phyloP scores from a whole-genome alignment of 495 filamentous ascomycete genomes.

The Penicillium manginii region DNA sequence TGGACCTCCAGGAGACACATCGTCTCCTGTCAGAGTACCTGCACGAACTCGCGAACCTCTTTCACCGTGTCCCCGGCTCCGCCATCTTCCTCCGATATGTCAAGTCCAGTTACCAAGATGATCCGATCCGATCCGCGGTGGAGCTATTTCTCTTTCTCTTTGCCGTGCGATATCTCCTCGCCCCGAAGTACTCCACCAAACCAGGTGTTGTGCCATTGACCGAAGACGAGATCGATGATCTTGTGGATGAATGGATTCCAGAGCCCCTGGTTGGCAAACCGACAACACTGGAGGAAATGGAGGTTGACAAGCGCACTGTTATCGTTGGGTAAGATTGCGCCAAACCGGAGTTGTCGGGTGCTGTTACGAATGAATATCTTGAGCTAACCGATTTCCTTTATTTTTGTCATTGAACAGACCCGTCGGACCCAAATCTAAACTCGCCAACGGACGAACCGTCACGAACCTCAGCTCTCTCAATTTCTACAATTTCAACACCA shows the following conservation, averaged over 20 bases:
- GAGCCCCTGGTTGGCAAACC: slow-evolving; percentile 82
- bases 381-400: slow-evolving; percentile 22
- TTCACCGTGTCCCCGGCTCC: slow-evolving; percentile 90
- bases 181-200: slow-evolving; percentile 89
- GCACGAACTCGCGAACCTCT: slow-evolving; percentile 66
- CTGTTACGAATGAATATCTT: not conserved
- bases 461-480: slow-evolving; percentile 93
- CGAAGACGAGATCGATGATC: slow-evolving; percentile 96
- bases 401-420: slow-evolving; percentile 55
- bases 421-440: slow-evolving; percentile 85
- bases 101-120: slow-evolving; percentile 95
- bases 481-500: slow-evolving; percentile 93
- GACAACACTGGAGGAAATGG: slow-evolving; percentile 73
- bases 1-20: slow-evolving; percentile 85
- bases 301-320: slow-evolving; percentile 82
- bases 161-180: slow-evolving; percentile 88
- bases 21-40: slow-evolving; percentile 67
- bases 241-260: slow-evolving; percentile 95
- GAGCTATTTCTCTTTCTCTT: slow-evolving; percentile 96
- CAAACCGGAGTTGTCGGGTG: no score
- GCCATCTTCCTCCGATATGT: slow-evolving; percentile 95
- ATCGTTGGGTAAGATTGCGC: slow-evolving; percentile 74
- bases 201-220: slow-evolving; percentile 84
- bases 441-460: slow-evolving; percentile 86
- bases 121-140: slow-evolving; percentile 89